These are phyloP conservation scores for Margaritispora aquatica DNA, from an alignment of 495 filamentous ascomycete genomes.

Conservation along the genomic window DNA sequence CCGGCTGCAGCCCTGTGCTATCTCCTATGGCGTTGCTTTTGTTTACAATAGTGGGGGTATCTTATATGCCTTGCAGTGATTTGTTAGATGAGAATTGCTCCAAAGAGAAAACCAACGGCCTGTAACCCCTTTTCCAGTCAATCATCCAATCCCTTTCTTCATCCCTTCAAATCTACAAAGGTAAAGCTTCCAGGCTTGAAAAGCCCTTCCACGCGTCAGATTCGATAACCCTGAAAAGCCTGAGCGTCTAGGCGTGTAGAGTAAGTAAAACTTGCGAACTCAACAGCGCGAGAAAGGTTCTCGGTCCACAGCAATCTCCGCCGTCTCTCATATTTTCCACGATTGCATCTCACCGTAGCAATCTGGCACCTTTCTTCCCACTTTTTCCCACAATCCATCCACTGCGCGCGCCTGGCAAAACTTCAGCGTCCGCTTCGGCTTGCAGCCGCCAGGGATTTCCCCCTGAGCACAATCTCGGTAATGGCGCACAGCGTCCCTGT, in stretches of 20 bases:
- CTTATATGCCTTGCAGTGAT: not conserved
- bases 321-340: not conserved
- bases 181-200: not conserved
- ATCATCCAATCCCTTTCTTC: not conserved
- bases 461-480: conserved; percentile 9
- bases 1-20: not conserved
- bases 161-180: not conserved
- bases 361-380: too few relatives aligned
- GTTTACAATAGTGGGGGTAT: not conserved
- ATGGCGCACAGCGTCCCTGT: not conserved
- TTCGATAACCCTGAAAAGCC: not conserved
- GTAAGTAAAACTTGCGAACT: too few relatives aligned
- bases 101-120: too few relatives aligned
- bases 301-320: not conserved
- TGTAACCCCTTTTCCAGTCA: not conserved
- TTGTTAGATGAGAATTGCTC: too few relatives aligned
- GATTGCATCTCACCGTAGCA: too few relatives aligned
- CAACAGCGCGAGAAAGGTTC: too few relatives aligned
- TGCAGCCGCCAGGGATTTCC: not conserved
- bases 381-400: too few relatives aligned
- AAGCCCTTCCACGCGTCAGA: not conserved
- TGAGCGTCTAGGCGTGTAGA: not conserved
- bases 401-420: too few relatives aligned
- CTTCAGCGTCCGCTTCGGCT: not conserved
- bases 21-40: not conserved